Evolutionary conservation across 129 eudicot genomes (phyloP), one percentile per base, ranked within the genome.

Genomic region (Flaveria sonorensis): DNA sequence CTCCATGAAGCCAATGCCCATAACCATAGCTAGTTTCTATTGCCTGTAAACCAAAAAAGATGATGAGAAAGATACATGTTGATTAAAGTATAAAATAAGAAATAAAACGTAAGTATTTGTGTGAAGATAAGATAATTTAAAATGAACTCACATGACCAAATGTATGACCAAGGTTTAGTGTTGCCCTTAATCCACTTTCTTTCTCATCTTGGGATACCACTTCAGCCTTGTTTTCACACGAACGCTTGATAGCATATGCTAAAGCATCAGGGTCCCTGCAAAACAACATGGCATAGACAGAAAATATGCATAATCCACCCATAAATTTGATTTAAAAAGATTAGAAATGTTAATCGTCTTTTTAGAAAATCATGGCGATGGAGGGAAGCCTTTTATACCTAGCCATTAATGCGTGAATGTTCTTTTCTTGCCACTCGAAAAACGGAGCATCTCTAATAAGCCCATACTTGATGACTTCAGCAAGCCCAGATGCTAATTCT

Each of bases 1-100:
- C 99, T 51, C 97, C 99, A 77, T 95, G 99, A 72, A 95, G 92
- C 99, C 99, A 95, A 82, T 95, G 87, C 51, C 99, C 97, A 9
- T 95, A 95, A 53, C 99, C 97, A 68, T 87, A 78, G 72, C 99
- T 88, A 57, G 97, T 95, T 84, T 95, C 99, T 50, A 95, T 89
- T 70, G 97, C 99, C 99, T 95, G 88, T 79, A 72, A 61, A 72
- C 60, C 39, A 50, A 21, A 40, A 40, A 15, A 9, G 70, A 45
- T 13, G n/a, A 70, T 70, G 68, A 63, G 72, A 74, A 69, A 51
- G 72, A 70, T 14, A 52, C 13, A 2, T 8, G 7, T 50, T 19
- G 12, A 46, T 70, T 63, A 24, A 26, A 61, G 15, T 14, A 13
- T n/a, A 30, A 47, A 47, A 28, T 0, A 24, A 14, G n/a, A 26